Base-by-base conservation (phyloP, 805 yeast genomes). In the Starmerella sirachaensis region DNA sequence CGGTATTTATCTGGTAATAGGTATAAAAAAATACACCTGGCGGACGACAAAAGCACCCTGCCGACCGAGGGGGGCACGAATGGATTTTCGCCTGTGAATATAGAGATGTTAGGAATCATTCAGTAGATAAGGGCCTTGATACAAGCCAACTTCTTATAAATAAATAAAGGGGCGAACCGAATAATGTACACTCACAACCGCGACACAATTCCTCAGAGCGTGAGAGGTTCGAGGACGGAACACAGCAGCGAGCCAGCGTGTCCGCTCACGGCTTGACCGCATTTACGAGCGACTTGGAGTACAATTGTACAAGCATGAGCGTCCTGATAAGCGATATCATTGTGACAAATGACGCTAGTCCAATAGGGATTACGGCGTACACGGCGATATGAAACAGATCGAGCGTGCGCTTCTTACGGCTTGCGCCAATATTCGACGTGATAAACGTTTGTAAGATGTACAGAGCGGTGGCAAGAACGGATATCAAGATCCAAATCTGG, bases 321-420 rank as follows among this genome's bases (percentile, higher is more conserved):
- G 80, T 72, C 43, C 97, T 62, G 13, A 88, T 61, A 26, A 88
- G 61, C 0, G 86, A 91, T 25, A 85, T 65, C 94, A 86, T 83
- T 3, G 97, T 85, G 18, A 86, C 60, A 52, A 91, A 88, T 50
- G 95, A 82, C 4, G 97, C 96, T 42, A 88, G 53, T 0, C 98
- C 97, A 13, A 88, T 84, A 0, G 98, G 98, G n/a, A 88, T 95
- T 28, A 88, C 98, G 2, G 97, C 96, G 62, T 83, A 88, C 2
- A 88, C 96, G 0, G 81, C 84, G 34, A 91, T 81, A 49, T 80
- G 82, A 57, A 84, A 83, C 38, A 86, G 66, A 56, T 88, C 93
- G 42, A 86, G 81, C 24, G 85, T 77, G 38, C 94, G 67, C 49
- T 63, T 60, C 20, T 39, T 24, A 12, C 30, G 24, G 9, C 41